These are phyloP conservation scores for Achlya hypogyna DNA, from an alignment of 352 stramenopile species.

Conservation along the genomic window DNA sequence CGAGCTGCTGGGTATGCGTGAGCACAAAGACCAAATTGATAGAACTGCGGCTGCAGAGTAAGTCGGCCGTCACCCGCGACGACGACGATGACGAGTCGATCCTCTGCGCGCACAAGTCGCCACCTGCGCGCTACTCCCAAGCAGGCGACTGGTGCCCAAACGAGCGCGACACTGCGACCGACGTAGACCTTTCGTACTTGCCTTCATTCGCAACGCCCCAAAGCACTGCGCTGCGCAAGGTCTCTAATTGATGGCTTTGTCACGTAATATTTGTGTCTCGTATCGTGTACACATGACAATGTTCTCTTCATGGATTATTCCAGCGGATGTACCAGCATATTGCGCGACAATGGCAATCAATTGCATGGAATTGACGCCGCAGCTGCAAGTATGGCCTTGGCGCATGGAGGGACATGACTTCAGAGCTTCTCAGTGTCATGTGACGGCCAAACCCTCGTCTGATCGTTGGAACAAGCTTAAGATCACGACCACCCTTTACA, in stretches of 20 bases:
- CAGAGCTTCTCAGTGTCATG: too few species aligned
- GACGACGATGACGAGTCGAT: background rate
- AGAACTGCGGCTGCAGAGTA: background rate
- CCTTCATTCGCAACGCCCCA: background rate
- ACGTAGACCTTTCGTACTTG: background rate
- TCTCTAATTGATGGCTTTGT: background rate
- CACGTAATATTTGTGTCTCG: background rate
- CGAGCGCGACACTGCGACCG: background rate
- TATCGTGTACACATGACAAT: too few species aligned
- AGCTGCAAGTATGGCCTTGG: too few species aligned
- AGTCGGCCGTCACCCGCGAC: background rate
- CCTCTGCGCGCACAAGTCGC: background rate
- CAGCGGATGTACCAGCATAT: too few species aligned
- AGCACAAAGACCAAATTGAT: background rate
- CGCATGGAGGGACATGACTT: too few species aligned
- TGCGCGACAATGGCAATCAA: too few species aligned
- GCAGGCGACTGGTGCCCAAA: background rate
- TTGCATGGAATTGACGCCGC: too few species aligned
- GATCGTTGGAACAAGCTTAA: too few species aligned
- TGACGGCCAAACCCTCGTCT: too few species aligned
- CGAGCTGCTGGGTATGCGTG: background rate
- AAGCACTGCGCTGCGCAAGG: background rate
- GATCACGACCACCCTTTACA: too few species aligned
- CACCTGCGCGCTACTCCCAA: background rate
- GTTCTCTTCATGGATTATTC: too few species aligned